Evolutionary conservation across 1,139 yeast species (phyloP), one percentile per base, ranked within the genome.

Genomic region (Petasospora rhodanensis): DNA sequence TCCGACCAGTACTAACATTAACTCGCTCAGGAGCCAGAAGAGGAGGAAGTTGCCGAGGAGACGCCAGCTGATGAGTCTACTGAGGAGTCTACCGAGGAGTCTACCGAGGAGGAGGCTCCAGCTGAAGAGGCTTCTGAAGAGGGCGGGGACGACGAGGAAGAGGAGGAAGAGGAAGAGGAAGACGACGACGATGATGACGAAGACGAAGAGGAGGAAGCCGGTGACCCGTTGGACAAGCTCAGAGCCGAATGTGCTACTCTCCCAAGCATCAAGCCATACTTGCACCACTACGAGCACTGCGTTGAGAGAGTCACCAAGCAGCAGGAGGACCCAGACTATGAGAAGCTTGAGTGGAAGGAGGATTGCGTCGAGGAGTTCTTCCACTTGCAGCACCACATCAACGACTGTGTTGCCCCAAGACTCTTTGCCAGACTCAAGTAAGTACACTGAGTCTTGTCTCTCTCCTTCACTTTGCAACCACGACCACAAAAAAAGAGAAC

Each of bases 321-420:
- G 55, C 74, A 71, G 70, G 83, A 85, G 66, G 89, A 85, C 55
- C 81, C 76, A 49, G 94, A 68, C 46, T 87, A 89, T 60, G 95
- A 67, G 22, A 78, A 80, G 38, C 73, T 73, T 56, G 79, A 70
- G n/a, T 73, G 85, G 72, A 87, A 89, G 67, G 97, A 89, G 69
- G 95, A 89, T 66, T 91, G 98, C 71, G 81, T 89, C 46, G 97
- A 91, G 66, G 98, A 91, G 68, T 91, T 82, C 68, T 89, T 89
- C 89, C 97, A 91, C 67, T 73, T 87, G 61, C 85, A 85, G 63
- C 97, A 91, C 65, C 86, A 95, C 70, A 58, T 89, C 56, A 86
- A 85, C 64, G 91, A 83, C 60, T 80, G 95, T 70, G 87, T 85
- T 57, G 91, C 96, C 42, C 95, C 95, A 64, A 80, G 79, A 63